Evolutionary conservation across 202 grass and related monocot genomes (phyloP).

Genomic region (Elaeis oleifera): DNA sequence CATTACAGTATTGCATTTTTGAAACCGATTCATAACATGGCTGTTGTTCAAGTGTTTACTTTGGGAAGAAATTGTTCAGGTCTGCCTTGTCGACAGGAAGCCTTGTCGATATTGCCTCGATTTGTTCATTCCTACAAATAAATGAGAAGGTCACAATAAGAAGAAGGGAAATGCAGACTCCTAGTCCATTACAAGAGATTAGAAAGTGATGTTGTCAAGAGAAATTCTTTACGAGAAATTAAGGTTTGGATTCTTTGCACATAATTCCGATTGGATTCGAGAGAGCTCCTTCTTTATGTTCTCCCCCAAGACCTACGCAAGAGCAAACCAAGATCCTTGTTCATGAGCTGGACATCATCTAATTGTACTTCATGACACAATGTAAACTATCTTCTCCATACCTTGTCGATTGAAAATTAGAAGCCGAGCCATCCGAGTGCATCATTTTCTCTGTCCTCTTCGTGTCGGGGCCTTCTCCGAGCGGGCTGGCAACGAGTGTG

Average conservation of each 20-base stretch:
- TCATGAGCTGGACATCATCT: too few relatives aligned
- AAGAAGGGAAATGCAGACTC: background rate
- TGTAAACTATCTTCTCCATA: background rate
- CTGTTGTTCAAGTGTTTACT: conserved; percentile 23
- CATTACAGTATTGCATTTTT: too few relatives aligned
- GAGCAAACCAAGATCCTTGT: background rate
- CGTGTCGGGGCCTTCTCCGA: conserved; percentile 31
- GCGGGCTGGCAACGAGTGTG: conserved; percentile 36
- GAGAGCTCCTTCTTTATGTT: conserved; percentile 86
- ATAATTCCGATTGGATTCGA: conserved; percentile 73
- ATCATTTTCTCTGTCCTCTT: conserved; percentile 54
- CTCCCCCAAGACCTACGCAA: conserved; percentile 56
- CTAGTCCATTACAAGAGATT: background rate
- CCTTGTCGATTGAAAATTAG: conserved; percentile 47
- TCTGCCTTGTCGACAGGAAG: conserved; percentile 73
- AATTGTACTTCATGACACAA: too few relatives aligned
- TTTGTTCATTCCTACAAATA: conserved; percentile 48
- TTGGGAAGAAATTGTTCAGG: conserved; percentile 74
- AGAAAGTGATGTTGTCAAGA: background rate
- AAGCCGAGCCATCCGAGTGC: conserved; percentile 20
- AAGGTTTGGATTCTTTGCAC: conserved; percentile 52
- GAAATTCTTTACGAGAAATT: conserved; percentile 45
- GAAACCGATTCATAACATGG: too few relatives aligned
- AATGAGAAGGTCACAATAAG: background rate
- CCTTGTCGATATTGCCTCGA: conserved; percentile 77